These are phyloP conservation scores for Rhodotorula graminis DNA, from an alignment of 768 basidiomycete species.

Conservation along the genomic window DNA sequence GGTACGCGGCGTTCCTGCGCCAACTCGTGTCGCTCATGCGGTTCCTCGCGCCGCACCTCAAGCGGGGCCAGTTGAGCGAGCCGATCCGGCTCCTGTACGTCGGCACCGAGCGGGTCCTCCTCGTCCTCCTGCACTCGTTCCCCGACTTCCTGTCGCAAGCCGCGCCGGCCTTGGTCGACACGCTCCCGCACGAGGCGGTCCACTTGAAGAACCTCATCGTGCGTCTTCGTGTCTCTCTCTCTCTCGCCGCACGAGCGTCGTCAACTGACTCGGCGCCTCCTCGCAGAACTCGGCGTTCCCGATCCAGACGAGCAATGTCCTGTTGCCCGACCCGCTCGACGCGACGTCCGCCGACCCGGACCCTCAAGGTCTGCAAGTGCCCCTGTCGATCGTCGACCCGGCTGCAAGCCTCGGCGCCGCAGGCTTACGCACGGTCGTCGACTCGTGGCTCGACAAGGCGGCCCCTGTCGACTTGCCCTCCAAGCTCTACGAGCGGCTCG, in stretches of 20 bases:
- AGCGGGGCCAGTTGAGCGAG: slow-evolving; percentile 63
- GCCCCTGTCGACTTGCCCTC: slow-evolving; percentile 47
- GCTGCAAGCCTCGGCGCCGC: slow-evolving; percentile 68
- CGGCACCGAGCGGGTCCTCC: slow-evolving; percentile 78
- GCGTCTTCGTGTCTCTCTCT: neutral
- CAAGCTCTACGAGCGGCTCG: slow-evolving; percentile 71
- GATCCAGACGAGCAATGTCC: slow-evolving; percentile 50
- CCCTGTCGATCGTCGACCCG: no score
- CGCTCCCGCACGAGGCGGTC: slow-evolving; percentile 84
- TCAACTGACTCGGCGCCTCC: slow-evolving; percentile 65
- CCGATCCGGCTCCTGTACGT: slow-evolving; percentile 83
- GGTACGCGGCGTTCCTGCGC: slow-evolving; percentile 95
- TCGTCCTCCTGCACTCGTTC: slow-evolving; percentile 96
- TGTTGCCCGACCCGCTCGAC: slow-evolving; percentile 72
- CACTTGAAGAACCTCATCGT: slow-evolving; percentile 89
- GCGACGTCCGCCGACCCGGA: no score
- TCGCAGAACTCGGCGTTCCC: slow-evolving; percentile 67
- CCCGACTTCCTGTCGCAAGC: slow-evolving; percentile 54
- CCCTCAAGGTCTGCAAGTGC: no score
- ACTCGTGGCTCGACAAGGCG: slow-evolving; percentile 71
- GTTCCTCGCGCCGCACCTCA: slow-evolving; percentile 87
- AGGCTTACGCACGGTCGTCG: slow-evolving; percentile 72
- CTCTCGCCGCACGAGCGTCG: neutral
- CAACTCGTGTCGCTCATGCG: slow-evolving; percentile 88
- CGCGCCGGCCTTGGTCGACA: slow-evolving; percentile 91